phyloP scores from a whole-genome alignment of 2,329 filamentous ascomycete genomes.

The Ilyonectria mors-panacis region DNA sequence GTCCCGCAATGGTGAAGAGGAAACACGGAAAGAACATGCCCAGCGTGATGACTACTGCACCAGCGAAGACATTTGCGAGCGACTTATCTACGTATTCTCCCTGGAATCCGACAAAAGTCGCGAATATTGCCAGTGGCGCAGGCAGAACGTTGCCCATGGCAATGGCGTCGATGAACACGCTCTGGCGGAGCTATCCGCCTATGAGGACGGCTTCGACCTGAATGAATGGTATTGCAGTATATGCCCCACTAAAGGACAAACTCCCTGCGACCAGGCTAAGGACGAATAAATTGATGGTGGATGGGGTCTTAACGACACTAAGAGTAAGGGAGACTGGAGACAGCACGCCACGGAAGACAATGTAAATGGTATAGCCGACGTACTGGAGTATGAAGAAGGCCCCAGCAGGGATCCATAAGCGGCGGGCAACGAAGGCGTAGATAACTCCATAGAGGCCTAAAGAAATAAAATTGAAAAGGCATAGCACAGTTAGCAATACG shows the following conservation, averaged over 20 bases:
- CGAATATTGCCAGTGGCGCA: conserved; percentile 16
- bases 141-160: conserved; percentile 26
- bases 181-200: conserved; percentile 25
- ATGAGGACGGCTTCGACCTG: conserved; percentile 25
- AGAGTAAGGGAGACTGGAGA: conserved; percentile 19
- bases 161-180: conserved; percentile 27
- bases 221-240: conserved; percentile 25
- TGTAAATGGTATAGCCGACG: conserved; percentile 22
- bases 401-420: conserved; percentile 23
- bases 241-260: conserved; percentile 22
- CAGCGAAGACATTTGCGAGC: conserved; percentile 17
- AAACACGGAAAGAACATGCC: conserved; percentile 3
- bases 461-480: conserved; percentile 20
- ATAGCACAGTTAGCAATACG: not conserved
- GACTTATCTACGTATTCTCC: conserved; percentile 19
- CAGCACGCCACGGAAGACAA: conserved; percentile 24
- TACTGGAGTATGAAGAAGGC: conserved; percentile 25
- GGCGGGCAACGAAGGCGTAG: conserved; percentile 22
- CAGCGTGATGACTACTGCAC: conserved; percentile 19
- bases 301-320: conserved; percentile 20
- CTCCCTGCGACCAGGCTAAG: conserved; percentile 20
- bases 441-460: conserved; percentile 21
- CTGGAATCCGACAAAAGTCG: conserved; percentile 1
- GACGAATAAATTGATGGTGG: conserved; percentile 22
- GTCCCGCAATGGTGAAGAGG: too few species aligned